These are phyloP conservation scores for Fusarium sp. DNA, from an alignment of 2,329 filamentous ascomycete species.

Conservation along the genomic window DNA sequence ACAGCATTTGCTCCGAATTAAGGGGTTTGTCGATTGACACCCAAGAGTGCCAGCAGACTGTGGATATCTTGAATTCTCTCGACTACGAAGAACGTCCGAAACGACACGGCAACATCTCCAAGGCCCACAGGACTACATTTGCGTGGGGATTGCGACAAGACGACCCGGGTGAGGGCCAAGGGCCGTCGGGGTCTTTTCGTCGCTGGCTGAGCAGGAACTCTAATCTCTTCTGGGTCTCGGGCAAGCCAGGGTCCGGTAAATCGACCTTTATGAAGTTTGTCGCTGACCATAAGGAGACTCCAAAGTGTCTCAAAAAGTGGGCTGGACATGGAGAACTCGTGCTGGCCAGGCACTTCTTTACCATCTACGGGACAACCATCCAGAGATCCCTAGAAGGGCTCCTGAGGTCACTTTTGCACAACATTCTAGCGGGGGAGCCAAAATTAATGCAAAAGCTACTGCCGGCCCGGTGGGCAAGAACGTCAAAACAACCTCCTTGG, in stretches of 20 bases:
- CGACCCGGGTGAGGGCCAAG: rapidly evolving
- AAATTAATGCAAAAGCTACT: not conserved
- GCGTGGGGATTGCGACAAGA: not conserved
- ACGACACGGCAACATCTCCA: not conserved
- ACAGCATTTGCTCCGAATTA: not conserved
- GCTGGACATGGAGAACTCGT: not conserved
- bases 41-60: not conserved
- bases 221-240: conserved; percentile 16
- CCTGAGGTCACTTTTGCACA: conserved; percentile 14
- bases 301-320: not conserved
- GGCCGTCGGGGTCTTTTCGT: not conserved
- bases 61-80: not conserved
- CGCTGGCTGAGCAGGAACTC: not conserved
- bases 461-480: not conserved
- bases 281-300: not conserved
- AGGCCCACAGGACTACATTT: not conserved
- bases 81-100: not conserved
- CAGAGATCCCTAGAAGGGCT: conserved; percentile 19
- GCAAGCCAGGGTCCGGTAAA: conserved; percentile 16
- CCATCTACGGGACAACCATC: not conserved
- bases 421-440: conserved; percentile 17
- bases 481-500: not conserved
- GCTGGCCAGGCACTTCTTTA: conserved; percentile 9
- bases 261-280: conserved; percentile 27
- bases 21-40: not conserved